Evolutionary conservation across 2,329 filamentous ascomycete species (phyloP).

Genomic region (Diaporthe citriasiana): DNA sequence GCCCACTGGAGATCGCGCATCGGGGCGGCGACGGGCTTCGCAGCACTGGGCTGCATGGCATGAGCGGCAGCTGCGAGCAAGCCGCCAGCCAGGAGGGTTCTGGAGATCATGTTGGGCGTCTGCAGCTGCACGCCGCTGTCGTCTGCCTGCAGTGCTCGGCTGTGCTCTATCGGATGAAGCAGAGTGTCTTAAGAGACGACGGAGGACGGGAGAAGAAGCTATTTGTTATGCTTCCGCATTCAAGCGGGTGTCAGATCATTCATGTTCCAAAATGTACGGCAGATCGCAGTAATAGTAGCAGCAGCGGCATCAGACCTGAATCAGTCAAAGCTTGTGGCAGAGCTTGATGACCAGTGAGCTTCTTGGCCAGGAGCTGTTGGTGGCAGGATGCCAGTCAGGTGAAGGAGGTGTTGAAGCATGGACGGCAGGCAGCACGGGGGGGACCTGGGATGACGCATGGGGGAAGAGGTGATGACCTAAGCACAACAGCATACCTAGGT

Average conservation of each 20-base stretch:
- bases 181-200: not conserved
- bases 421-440: slow-evolving; percentile 1
- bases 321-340: slow-evolving; percentile 17
- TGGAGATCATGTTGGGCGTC: slow-evolving; percentile 49
- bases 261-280: not conserved
- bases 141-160: slow-evolving; percentile 3
- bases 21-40: slow-evolving; percentile 82
- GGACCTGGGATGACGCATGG: slow-evolving; percentile 16
- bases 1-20: slow-evolving; percentile 90
- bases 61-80: slow-evolving; percentile 55
- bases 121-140: slow-evolving; percentile 15
- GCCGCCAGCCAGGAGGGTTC: slow-evolving; percentile 53
- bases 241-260: slow-evolving; percentile 16
- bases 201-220: not conserved
- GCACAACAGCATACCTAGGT: not conserved
- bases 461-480: slow-evolving; percentile 3
- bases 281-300: not conserved
- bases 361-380: slow-evolving; percentile 3
- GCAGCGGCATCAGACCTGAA: not conserved
- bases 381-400: slow-evolving; percentile 16
- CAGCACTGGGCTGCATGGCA: slow-evolving; percentile 83
- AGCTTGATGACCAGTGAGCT: slow-evolving; percentile 8
- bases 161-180: not conserved
- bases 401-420: slow-evolving; percentile 16
- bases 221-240: slow-evolving; percentile 9